Evolutionary conservation across 2,329 filamentous ascomycete genomes (phyloP).

Genomic region (Cercospora sojina): DNA sequence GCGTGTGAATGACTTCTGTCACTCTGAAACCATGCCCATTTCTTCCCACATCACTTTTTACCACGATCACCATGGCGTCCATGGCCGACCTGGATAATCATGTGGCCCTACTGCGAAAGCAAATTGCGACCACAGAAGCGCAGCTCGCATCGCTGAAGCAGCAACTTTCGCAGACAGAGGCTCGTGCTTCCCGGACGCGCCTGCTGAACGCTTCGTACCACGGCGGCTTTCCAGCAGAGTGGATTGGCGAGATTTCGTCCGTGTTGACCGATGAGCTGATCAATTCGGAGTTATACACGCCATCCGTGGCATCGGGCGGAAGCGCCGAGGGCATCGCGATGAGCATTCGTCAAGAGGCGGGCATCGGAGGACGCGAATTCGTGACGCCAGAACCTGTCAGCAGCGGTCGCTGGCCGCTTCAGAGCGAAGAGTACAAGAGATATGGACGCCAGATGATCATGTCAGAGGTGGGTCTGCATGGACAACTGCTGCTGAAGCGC

Average conservation of each 20-base stretch:
- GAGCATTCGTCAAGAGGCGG: conserved; percentile 27
- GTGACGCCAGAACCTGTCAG: conserved; percentile 16
- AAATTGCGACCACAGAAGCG: conserved; percentile 45
- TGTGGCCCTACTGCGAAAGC: conserved; percentile 43
- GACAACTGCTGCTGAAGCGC: conserved; percentile 70
- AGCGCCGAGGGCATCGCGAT: conserved; percentile 22
- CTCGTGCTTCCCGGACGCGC: conserved; percentile 30
- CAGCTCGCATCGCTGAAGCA: conserved; percentile 43
- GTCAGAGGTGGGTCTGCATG: conserved; percentile 73
- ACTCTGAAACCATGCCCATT: neutral
- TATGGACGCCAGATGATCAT: conserved; percentile 93
- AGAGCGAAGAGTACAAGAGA: conserved; percentile 71
- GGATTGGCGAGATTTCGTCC: conserved; percentile 45
- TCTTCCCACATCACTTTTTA: neutral
- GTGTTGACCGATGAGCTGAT: conserved; percentile 32
- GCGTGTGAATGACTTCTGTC: neutral
- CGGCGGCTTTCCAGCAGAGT: conserved; percentile 45
- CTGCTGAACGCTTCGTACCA: conserved; percentile 35
- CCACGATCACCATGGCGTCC: conserved; percentile 12
- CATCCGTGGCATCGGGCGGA: conserved; percentile 16
- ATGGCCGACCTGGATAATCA: conserved; percentile 27
- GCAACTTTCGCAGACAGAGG: conserved; percentile 46
- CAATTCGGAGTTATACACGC: conserved; percentile 13
- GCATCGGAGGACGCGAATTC: conserved; percentile 20
- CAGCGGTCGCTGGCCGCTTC: conserved; percentile 63